phyloP scores from a whole-genome alignment of 352 stramenopile species.

The Phytophthora pistaciae region DNA sequence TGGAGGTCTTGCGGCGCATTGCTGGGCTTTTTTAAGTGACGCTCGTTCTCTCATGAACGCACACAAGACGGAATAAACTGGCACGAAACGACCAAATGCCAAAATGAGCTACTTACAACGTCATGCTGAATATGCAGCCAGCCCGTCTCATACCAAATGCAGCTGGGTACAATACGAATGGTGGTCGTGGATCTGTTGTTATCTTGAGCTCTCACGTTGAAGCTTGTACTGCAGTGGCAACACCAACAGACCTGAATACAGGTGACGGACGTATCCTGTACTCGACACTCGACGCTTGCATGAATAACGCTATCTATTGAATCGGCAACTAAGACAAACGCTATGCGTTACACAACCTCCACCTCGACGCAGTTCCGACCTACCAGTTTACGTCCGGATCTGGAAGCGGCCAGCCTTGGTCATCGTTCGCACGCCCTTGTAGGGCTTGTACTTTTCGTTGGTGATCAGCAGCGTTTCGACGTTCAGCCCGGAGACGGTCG shows the following conservation, averaged over 20 bases:
- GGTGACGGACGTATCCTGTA: not conserved
- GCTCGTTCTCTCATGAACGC: not conserved
- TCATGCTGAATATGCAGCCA: not conserved
- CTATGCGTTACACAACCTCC: constrained; percentile 21
- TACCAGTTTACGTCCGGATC: constrained; percentile 86
- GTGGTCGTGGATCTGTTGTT: not conserved
- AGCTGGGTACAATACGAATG: constrained; percentile 20
- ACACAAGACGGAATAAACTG: not conserved
- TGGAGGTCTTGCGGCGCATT: constrained; percentile 24
- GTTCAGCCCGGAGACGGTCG: constrained; percentile 95
- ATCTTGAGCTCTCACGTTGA: not conserved
- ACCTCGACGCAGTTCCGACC: constrained; percentile 2
- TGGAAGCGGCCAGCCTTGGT: constrained; percentile 96
- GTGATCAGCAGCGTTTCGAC: constrained; percentile 96
- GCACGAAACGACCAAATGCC: constrained; percentile 8
- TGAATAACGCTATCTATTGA: constrained; percentile 35
- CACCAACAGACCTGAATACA: not conserved
- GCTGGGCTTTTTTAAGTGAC: not conserved
- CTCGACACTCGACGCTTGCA: constrained; percentile 13
- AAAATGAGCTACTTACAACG: constrained; percentile 18
- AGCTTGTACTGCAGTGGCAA: not conserved
- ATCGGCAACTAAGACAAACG: constrained; percentile 28
- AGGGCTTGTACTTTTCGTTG: constrained; percentile 98
- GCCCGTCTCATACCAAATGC: constrained; percentile 15
- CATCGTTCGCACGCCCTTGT: constrained; percentile 98